phyloP scores from a whole-genome alignment of 2,329 filamentous ascomycete genomes.

The Fusarium chlamydosporum region DNA sequence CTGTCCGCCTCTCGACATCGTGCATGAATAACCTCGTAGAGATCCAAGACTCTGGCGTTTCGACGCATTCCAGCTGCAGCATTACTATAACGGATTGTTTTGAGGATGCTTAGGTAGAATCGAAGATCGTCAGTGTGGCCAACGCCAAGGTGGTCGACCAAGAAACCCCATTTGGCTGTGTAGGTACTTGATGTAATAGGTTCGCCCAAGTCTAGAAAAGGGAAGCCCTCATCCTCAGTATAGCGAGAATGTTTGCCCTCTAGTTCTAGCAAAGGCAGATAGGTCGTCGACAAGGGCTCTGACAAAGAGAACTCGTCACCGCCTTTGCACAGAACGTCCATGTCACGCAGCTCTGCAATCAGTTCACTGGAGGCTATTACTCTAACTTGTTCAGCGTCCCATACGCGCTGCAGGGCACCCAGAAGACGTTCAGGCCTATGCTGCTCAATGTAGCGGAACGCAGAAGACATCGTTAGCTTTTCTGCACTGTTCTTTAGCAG shows the following conservation, averaged over 20 bases:
- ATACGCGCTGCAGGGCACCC: constrained; percentile 18
- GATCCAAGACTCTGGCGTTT: constrained; percentile 24
- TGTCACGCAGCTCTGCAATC: constrained; percentile 10
- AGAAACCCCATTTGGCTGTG: constrained; percentile 37
- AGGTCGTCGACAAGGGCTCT: constrained; percentile 18
- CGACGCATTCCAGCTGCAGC: constrained; percentile 14
- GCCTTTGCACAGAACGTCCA: constrained; percentile 34
- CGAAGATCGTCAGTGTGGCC: constrained; percentile 36
- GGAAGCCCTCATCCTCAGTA: constrained; percentile 29
- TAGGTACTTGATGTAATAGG: constrained; percentile 26
- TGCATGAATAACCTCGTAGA: constrained; percentile 39
- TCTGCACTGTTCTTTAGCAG: neutral
- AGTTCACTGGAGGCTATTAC: neutral
- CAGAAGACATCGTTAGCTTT: neutral
- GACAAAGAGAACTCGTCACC: neutral
- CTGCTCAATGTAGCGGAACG: constrained; percentile 29
- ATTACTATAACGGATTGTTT: constrained; percentile 19
- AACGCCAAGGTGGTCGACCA: constrained; percentile 39
- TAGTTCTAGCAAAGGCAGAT: constrained; percentile 39
- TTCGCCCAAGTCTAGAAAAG: constrained; percentile 37
- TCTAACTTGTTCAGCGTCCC: constrained; percentile 9
- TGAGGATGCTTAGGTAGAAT: constrained; percentile 39
- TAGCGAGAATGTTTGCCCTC: constrained; percentile 37
- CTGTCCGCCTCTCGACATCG: constrained; percentile 36
- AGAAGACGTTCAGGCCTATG: constrained; percentile 20